phyloP scores from a whole-genome alignment of 2,329 filamentous ascomycete species.

The Dactylellina drechsleri region DNA sequence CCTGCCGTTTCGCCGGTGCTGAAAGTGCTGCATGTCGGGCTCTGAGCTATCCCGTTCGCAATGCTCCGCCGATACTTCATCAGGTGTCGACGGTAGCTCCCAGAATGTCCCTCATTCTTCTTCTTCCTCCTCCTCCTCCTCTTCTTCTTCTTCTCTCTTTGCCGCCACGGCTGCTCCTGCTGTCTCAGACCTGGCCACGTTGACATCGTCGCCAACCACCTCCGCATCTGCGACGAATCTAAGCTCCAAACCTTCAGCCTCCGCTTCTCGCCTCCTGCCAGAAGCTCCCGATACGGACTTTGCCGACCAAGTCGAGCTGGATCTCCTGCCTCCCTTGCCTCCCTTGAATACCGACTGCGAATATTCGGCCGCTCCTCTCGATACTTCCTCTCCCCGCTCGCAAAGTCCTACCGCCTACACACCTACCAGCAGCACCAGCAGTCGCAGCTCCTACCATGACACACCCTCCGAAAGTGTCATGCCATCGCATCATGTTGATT shows the following conservation, averaged over 20 bases:
- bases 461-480: not conserved
- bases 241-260: conserved; percentile 12
- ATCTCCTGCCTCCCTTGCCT: conserved; percentile 36
- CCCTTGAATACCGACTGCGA: conserved; percentile 38
- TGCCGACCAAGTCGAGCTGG: conserved; percentile 20
- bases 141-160: no score
- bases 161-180: conserved; percentile 8
- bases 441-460: not conserved
- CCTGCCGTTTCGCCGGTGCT: conserved; percentile 4
- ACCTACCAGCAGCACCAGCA: conserved; percentile 3
- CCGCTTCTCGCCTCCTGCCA: conserved; percentile 25
- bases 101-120: not conserved
- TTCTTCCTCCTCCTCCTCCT: not conserved
- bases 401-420: conserved; percentile 23
- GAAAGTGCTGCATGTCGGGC: conserved; percentile 52
- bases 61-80: conserved; percentile 53
- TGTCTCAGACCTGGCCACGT: not conserved
- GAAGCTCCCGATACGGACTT: conserved; percentile 32
- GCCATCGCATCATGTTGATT: not conserved
- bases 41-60: conserved; percentile 33
- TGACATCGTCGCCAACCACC: no score
- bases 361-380: conserved; percentile 16
- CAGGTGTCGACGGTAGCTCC: conserved; percentile 52
- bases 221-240: no score
- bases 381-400: conserved; percentile 35